Evolutionary conservation across 2,329 filamentous ascomycete genomes (phyloP), one percentile per base, ranked within the genome.

Genomic region (Colletotrichum scovillei): DNA sequence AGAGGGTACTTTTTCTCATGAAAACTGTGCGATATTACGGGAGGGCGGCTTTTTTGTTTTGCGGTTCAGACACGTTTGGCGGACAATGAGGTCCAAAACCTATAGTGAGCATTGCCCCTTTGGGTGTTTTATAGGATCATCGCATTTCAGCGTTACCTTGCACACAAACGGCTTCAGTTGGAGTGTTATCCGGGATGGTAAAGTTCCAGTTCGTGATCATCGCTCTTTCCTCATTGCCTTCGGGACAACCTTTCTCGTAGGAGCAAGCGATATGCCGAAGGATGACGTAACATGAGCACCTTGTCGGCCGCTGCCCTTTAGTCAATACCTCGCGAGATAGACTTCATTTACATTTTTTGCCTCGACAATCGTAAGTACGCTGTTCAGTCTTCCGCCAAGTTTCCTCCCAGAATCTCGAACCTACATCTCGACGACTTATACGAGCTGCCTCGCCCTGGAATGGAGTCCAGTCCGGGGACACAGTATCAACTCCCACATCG

Each of bases 401-500:
- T 19, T 30, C 57, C 22, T 16, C 19, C 7, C 49, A 12, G 6
- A n/a, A 19, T 14, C 30, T 49, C 11, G 22, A 24, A 5, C 19
- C 52, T 24, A 12, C 38, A 24, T 42, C 66, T 60, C 24, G 11
- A 4, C n/a, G 42, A 30, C 58, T 72, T 63, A 55, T 66, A 69
- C 49, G 42, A 49, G 42, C 42, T 49, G 42, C 42, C 42, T 49
- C 42, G 7, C 42, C 42, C 7, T n/a, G 4, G 42, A 49, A 49
- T 60, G 71, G 71, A 73, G 67, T 32, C 22, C 11, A 56, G 35
- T 66, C 71, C 67, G 71, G 19, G 52, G 60, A 28, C 71, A 73
- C 71, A 73, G 71, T 73, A 73, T 73, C 62, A 73, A 73, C 59
- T 73, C 35, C 26, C 22, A 9, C 46, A 30, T 22, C 22, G 38